Base-by-base conservation (phyloP, 805 yeast genomes). In the Ogataea haglerorum region DNA sequence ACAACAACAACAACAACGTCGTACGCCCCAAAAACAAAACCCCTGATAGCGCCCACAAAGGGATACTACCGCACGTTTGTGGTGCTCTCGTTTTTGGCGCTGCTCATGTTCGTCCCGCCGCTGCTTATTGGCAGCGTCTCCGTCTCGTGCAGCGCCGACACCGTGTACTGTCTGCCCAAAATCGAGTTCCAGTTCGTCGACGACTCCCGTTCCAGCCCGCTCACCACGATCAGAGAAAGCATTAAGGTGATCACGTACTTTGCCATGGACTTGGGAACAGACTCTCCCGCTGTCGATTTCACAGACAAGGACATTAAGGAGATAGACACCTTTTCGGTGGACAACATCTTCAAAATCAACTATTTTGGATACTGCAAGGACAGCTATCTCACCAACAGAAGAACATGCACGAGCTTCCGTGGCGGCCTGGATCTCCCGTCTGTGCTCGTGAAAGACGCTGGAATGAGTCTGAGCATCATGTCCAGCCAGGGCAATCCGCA, bases 361-460 rank as follows among this genome's bases (percentile, higher is more conserved):
- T 65, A 65, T 37, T 54, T 67, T 34, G 79, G 81, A 1, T 78
- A 69, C 56, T 75, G 82, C 53, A 69, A 76, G 22, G 38, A 54
- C 4, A 67, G 65, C 25, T 42, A 33, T 43, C 45, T 12, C 42
- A 53, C 12, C 42, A 47, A 33, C 16, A 34, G 22, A 31, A 49
- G 36, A 34, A 55, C 46, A 50, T 68, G 79, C 46, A 53, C 63
- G 46, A 52, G 49, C 8, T 64, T 69, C 36, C 53, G 58, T 36
- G 35, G 33, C 19, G 80, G 78, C 1, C 54, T 75, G 40, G 80
- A 78, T 52, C 49, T 76, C 12, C 57, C 72, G 7, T 61, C 75
- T 6, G 70, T 71, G 10, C 56, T 76, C 12, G 63, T 76, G 9
- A 63, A 70, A 41, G 83, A 78, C 55, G 65, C 78, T 10, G 79